These are phyloP conservation scores for Lactarius indigo DNA, from an alignment of 768 basidiomycete genomes.

Conservation along the genomic window DNA sequence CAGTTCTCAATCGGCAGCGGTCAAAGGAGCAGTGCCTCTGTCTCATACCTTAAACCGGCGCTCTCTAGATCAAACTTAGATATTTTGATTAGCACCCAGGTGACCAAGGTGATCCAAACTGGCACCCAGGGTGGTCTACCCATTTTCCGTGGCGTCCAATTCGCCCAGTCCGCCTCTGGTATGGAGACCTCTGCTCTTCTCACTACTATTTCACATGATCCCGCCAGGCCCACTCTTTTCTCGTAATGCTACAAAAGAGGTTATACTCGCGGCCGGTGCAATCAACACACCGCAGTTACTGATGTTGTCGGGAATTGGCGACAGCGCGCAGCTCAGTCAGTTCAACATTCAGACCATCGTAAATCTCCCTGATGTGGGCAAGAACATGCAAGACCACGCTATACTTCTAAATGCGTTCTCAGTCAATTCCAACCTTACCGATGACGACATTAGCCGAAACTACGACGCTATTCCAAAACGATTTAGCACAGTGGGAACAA, in stretches of 20 bases:
- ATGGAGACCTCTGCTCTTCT: neutral
- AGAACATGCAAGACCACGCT: slow-evolving; percentile 32
- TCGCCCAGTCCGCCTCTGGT: neutral
- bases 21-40: too few species aligned
- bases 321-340: slow-evolving; percentile 21
- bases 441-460: slow-evolving; percentile 14
- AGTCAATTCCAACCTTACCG: slow-evolving; percentile 1
- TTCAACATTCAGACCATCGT: slow-evolving; percentile 27
- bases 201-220: neutral
- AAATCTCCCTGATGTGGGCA: slow-evolving; percentile 31
- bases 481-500: slow-evolving; percentile 11
- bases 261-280: slow-evolving; percentile 20
- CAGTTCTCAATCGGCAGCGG: too few species aligned
- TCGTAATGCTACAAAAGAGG: slow-evolving; percentile 11
- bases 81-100: neutral
- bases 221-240: slow-evolving; percentile 15
- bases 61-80: neutral
- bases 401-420: neutral
- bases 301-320: slow-evolving; percentile 32
- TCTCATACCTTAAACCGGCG: neutral
- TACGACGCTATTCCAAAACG: slow-evolving; percentile 1
- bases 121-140: neutral
- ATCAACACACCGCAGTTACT: slow-evolving; percentile 28
- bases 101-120: neutral
- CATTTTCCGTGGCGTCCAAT: neutral